These are phyloP conservation scores for Hibiscus tridactylites DNA, from an alignment of 345 rosid species.

Conservation along the genomic window DNA sequence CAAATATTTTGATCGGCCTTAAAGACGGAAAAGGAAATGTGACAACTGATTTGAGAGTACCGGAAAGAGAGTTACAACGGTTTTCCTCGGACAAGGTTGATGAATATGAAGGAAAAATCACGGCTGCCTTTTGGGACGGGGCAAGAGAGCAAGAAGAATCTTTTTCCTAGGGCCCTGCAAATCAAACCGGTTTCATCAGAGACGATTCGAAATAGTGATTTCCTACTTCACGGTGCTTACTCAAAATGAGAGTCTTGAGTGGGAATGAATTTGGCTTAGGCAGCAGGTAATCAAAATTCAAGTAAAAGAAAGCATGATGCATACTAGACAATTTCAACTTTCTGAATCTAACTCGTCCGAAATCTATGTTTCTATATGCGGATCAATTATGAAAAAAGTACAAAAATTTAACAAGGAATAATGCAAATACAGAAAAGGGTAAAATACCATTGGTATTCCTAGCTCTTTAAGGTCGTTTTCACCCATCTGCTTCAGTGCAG, in stretches of 20 bases:
- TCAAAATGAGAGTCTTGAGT: neutral
- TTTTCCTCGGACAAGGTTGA: neutral
- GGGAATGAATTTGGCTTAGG: neutral
- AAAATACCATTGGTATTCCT: slow-evolving; percentile 88
- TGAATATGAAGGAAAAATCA: neutral
- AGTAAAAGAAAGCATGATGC: neutral
- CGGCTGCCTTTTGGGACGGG: slow-evolving; percentile 43
- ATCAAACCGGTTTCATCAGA: slow-evolving; percentile 12
- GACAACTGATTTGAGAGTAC: neutral
- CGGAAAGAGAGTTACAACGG: neutral
- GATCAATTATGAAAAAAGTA: neutral
- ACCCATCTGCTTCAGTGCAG: slow-evolving; percentile 84
- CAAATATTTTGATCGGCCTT: neutral
- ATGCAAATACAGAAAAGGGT: neutral
- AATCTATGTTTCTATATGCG: too few relatives aligned
- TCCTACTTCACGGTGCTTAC: neutral
- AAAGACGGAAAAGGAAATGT: neutral
- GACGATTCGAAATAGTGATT: neutral
- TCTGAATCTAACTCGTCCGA: too few relatives aligned
- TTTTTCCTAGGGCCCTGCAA: slow-evolving; percentile 94
- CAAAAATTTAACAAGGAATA: neutral
- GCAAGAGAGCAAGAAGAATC: slow-evolving; percentile 64
- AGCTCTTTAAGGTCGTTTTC: slow-evolving; percentile 89
- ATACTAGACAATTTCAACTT: neutral
- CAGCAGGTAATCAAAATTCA: neutral